Evolutionary conservation across 2,329 filamentous ascomycete species (phyloP), one percentile per base, ranked within the genome.

Genomic region (Apiospora kogelbergensis): DNA sequence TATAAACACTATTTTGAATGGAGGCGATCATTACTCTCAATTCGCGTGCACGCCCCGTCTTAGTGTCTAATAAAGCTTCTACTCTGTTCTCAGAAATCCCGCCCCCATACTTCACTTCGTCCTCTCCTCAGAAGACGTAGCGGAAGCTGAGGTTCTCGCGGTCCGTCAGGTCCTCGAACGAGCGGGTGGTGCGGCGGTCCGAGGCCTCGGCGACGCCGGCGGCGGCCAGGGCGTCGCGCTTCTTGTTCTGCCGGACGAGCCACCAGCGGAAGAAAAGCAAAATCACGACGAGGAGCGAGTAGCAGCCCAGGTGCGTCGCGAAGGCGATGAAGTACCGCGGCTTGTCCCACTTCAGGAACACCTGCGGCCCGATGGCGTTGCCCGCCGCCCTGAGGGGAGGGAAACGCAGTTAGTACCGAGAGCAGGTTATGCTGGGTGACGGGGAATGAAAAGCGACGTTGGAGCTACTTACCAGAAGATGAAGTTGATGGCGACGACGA

Each of bases 291-390:
- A 92, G 82, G 37, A 88, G 79, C 0, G 82, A 80, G 77, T 93
- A 93, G 79, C 91, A 93, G 17, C 88, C 91, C 10, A 93, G 81
- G 73, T 93, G 90, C 0, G 89, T 90, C 6, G 88, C 84, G 70
- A 92, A 92, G 1, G 91, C 91, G 70, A 89, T 91, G 74, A 90
- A 88, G 78, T 93, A 93, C 10, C 87, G 83, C 0, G 91, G 90
- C 0, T 82, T 83, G 74, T 93, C 88, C 75, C 82, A 81, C 22
- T 81, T 79, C 9, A 89, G 83, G 79, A 91, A 92, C 0, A 91
- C 88, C 75, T 91, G 89, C 0, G 90, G 89, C 0, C 88, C 86
- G 84, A 70, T 57, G 60, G 13, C 57, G 68, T 68, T 57, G 46
- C 67, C 64, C 13, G 66, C 45, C 42, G 67, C n/a, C 53, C 53